These are phyloP conservation scores for Camelina hispida DNA, from an alignment of 345 rosid species.

Conservation along the genomic window DNA sequence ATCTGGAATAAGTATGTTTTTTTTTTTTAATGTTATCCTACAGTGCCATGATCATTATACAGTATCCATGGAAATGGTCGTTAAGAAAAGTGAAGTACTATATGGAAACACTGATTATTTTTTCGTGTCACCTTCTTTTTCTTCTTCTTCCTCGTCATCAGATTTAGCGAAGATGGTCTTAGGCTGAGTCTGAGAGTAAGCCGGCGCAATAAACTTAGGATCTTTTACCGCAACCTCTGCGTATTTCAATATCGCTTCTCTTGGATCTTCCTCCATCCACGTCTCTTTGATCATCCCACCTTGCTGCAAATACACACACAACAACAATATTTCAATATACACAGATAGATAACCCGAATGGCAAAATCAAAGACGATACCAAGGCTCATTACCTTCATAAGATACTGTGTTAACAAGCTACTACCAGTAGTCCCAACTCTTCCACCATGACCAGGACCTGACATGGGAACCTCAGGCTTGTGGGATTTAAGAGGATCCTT, in stretches of 20 bases:
- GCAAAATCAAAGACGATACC: slow-evolving; percentile 1
- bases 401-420: slow-evolving; percentile 92
- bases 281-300: slow-evolving; percentile 99
- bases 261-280: slow-evolving; percentile 99
- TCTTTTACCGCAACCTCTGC: slow-evolving; percentile 94
- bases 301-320: slow-evolving; percentile 65
- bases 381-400: slow-evolving; percentile 68
- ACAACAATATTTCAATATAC: neutral
- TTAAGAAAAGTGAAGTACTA: slow-evolving; percentile 2
- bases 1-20: neutral
- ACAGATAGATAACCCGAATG: neutral
- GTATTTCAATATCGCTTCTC: slow-evolving; percentile 93
- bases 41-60: slow-evolving; percentile 16
- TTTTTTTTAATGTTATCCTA: neutral
- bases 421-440: slow-evolving; percentile 90
- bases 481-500: slow-evolving; percentile 94
- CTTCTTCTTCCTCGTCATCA: slow-evolving; percentile 84
- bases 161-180: slow-evolving; percentile 80
- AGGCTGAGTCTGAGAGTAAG: slow-evolving; percentile 92
- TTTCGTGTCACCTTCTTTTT: slow-evolving; percentile 39
- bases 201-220: slow-evolving; percentile 95
- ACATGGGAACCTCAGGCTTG: slow-evolving; percentile 92
- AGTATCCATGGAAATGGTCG: slow-evolving; percentile 7
- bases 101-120: slow-evolving; percentile 10
- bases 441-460: slow-evolving; percentile 96